These are phyloP conservation scores for Penstemon barbatus DNA, from an alignment of 257 asterid species.

Conservation along the genomic window DNA sequence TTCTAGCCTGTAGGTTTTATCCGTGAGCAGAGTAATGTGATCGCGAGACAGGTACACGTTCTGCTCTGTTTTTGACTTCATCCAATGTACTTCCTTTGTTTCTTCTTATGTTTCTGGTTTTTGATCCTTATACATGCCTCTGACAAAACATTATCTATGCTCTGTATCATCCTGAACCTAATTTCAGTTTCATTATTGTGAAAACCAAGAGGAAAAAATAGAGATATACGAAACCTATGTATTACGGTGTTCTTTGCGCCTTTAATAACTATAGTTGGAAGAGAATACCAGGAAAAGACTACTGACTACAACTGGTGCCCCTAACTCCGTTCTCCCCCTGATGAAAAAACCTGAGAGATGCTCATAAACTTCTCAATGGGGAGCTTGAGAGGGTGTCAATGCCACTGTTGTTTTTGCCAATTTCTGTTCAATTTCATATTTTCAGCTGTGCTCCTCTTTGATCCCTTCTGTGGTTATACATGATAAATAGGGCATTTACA, in stretches of 20 bases:
- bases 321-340: too few relatives aligned
- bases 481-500: constrained; percentile 6
- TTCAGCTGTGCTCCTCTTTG: neutral
- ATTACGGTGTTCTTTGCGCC: too few relatives aligned
- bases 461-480: constrained; percentile 11
- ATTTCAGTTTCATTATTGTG: constrained; percentile 18
- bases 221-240: too few relatives aligned
- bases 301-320: too few relatives aligned
- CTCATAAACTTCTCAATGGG: too few relatives aligned
- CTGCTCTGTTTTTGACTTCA: constrained; percentile 16
- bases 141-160: constrained; percentile 14
- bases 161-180: constrained; percentile 7
- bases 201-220: too few relatives aligned
- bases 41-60: constrained; percentile 81
- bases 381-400: too few relatives aligned
- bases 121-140: constrained; percentile 19
- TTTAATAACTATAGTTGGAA: too few relatives aligned
- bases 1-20: constrained; percentile 94
- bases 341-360: too few relatives aligned
- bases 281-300: too few relatives aligned
- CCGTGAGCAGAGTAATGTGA: constrained; percentile 82
- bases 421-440: constrained; percentile 17
- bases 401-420: neutral
- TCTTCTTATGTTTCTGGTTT: neutral
- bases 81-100: constrained; percentile 17